Base-by-base conservation (phyloP, 73 alveolate species). In the Paraurostyla sp. region DNA sequence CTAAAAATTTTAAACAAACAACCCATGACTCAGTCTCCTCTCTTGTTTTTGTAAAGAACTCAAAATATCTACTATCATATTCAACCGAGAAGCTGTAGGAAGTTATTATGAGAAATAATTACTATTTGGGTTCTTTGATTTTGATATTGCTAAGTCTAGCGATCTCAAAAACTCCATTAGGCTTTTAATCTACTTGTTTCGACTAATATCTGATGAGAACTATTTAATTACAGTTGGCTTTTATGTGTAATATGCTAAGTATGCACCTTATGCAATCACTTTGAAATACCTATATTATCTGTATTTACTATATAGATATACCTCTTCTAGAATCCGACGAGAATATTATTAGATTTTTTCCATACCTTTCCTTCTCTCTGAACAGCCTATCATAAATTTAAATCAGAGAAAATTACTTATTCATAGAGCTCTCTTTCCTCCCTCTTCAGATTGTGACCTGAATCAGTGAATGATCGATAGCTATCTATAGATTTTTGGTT, bases 151-250 rank as follows among this genome's bases (percentile, higher is more conserved):
- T 25, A 18, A 94, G 50, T 50, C 38, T 87, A 25, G 62, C 56
- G n/a, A 94, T 56, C 52, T 87, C 95, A 50, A 92, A 65, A 9
- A 93, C 97, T 3, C 98, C 98, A 42, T 88, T 87, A 4, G 94
- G 95, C 68, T 92, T 91, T 6, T 32, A 50, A 73, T 73, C 86
- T 9, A 33, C 35, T 41, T 36, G 68, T 83, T 65, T 86, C 38
- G 92, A 82, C 65, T 71, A 49, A 48, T 46, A 36, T 27, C 46
- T 36, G 32, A 27, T 25, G 30, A 33, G 7, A n/a, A 0, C 42
- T 15, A 4, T 15, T 81, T 20, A 58, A 3, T 58, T 58, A 59
- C 91, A 32, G 63, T 32, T 85, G 88, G 89, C 43, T 89, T 46
- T 25, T 58, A 33, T 13, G 59, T 80, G 78, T 68, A 80, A 30